Conservation (phyloP, 768 basidiomycete genomes). For the Steccherinum ochraceum region DNA sequence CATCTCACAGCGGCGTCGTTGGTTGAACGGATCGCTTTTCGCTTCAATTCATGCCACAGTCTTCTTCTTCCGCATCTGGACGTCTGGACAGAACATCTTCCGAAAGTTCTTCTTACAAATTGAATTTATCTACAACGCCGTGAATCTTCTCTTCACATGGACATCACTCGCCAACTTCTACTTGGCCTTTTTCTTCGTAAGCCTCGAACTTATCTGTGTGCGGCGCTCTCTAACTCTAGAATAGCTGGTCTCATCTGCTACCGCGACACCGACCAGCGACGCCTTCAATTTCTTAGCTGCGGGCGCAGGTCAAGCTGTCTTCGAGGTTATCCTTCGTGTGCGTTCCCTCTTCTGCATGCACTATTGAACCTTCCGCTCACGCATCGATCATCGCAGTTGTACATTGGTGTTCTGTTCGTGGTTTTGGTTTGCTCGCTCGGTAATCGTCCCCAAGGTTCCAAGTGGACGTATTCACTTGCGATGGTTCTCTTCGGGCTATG, state of each 20-base stretch:
- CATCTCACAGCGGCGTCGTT: conserved; percentile 89
- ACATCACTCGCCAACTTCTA: conserved; percentile 92
- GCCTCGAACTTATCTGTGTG: conserved; percentile 23
- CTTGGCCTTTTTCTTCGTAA: conserved; percentile 88
- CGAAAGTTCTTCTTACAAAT: conserved; percentile 79
- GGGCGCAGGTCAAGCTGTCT: conserved; percentile 66
- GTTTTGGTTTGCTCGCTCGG: conserved; percentile 84
- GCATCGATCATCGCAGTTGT: conserved; percentile 49
- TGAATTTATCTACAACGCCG: conserved; percentile 87
- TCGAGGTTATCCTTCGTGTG: conserved; percentile 69
- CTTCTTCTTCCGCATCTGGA: conserved; percentile 85
- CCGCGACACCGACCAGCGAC: conserved; percentile 39
- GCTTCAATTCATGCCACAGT: conserved; percentile 90
- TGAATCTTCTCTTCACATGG: conserved; percentile 92
- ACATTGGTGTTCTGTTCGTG: conserved; percentile 80
- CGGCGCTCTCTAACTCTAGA: conserved; percentile 7
- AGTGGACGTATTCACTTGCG: conserved; percentile 74
- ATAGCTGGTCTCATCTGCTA: conserved; percentile 79
- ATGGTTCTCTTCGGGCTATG: conserved; percentile 77
- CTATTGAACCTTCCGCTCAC: not conserved
- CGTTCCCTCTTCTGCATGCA: not conserved
- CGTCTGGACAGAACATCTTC: conserved; percentile 85
- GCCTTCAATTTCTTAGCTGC: conserved; percentile 79
- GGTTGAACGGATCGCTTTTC: conserved; percentile 87
- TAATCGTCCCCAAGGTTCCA: conserved; percentile 87